These are phyloP conservation scores for Suillus subluteus DNA, from an alignment of 768 basidiomycete species.

Conservation along the genomic window DNA sequence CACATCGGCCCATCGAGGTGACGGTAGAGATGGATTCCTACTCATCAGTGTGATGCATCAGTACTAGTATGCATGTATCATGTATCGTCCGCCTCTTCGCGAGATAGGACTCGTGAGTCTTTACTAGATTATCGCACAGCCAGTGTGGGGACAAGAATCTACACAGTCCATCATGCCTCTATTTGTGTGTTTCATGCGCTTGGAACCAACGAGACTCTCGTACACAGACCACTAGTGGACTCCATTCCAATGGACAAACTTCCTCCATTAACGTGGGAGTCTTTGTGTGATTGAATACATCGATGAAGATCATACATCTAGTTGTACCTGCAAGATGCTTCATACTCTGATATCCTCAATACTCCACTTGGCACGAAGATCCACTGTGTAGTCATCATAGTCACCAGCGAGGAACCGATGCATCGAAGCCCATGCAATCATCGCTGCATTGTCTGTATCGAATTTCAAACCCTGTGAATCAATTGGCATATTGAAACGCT, in stretches of 20 bases:
- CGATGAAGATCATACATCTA: background rate
- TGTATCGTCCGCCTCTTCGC: background rate
- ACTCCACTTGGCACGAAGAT: constrained; percentile 74
- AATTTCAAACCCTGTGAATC: background rate
- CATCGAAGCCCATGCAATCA: constrained; percentile 95
- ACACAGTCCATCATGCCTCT: background rate
- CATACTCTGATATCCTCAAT: constrained; percentile 47
- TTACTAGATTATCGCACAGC: background rate
- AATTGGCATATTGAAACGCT: background rate
- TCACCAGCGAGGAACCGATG: constrained; percentile 69
- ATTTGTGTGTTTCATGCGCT: background rate
- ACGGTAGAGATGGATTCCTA: background rate
- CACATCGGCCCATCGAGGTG: background rate
- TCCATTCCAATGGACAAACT: background rate
- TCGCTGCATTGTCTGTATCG: constrained; percentile 85
- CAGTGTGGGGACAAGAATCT: background rate
- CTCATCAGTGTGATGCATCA: background rate
- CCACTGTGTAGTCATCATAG: constrained; percentile 63
- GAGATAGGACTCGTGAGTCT: background rate
- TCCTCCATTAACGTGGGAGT: background rate
- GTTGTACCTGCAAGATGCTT: background rate
- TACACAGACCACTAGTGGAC: background rate
- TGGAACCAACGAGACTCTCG: background rate
- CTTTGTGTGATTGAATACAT: background rate
- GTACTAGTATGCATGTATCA: too few relatives aligned